phyloP scores from a whole-genome alignment of 78 protist species.

The Parvularia atlantis region DNA sequence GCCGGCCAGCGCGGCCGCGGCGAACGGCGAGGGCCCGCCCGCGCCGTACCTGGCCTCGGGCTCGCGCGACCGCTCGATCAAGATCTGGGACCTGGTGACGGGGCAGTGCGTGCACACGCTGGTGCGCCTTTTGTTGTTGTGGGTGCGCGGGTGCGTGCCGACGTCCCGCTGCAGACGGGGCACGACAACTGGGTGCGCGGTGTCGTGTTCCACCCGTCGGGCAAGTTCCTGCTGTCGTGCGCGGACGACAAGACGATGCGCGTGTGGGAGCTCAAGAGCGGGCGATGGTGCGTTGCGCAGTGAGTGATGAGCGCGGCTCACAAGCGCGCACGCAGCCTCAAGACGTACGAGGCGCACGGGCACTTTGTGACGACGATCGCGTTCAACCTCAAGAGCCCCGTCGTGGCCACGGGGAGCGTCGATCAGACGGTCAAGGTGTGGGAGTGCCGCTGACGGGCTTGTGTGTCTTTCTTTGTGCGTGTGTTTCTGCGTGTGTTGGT shows the following conservation, averaged over 20 bases:
- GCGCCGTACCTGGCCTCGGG: slow-evolving; percentile 49
- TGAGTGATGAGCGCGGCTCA: too few relatives aligned
- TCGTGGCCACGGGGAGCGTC: slow-evolving; percentile 19
- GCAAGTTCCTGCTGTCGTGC: slow-evolving; percentile 26
- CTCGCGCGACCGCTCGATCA: slow-evolving; percentile 62
- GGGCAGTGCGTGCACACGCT: slow-evolving; percentile 49
- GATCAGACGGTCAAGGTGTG: slow-evolving; percentile 22
- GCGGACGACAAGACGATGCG: slow-evolving; percentile 36
- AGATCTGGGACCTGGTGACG: slow-evolving; percentile 61
- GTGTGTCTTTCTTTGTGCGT: too few relatives aligned
- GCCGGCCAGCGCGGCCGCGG: not conserved
- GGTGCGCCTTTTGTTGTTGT: slow-evolving; percentile 17
- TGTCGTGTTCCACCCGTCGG: slow-evolving; percentile 38
- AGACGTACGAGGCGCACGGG: slow-evolving; percentile 18
- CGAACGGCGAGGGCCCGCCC: too few relatives aligned
- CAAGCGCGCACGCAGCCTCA: not conserved
- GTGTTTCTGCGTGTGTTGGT: too few relatives aligned
- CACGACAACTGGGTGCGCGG: slow-evolving; percentile 60
- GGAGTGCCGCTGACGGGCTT: slow-evolving; percentile 33
- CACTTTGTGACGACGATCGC: slow-evolving; percentile 19
- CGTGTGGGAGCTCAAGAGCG: slow-evolving; percentile 7
- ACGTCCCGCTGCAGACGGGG: not conserved
- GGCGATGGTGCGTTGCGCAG: not conserved
- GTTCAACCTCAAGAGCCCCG: not conserved
- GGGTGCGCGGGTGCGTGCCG: not conserved